A percentile compares a stretch with the other conserved stretches of the same genome.
phyloP scores from a whole-genome alignment of 768 basidiomycete species.

The Tricholoma terreum region DNA sequence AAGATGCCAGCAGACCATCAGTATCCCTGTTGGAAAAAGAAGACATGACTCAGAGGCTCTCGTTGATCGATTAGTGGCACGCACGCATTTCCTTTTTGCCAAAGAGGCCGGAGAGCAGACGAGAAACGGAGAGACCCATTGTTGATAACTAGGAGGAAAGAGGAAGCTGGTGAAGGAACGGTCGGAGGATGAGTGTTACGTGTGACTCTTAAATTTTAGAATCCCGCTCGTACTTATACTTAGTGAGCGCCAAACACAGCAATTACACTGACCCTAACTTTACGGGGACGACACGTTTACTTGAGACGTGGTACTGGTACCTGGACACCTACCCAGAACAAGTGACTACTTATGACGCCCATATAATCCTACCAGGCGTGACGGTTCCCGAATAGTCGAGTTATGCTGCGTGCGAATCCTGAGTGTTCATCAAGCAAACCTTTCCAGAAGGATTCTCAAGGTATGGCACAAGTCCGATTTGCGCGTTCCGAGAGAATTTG shows the following conservation, averaged over 20 bases:
- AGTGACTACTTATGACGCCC: not conserved
- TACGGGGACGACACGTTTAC: conserved; percentile 6
- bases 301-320: conserved; percentile 6
- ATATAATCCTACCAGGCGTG: not conserved
- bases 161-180: conserved; percentile 29
- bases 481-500: too few species aligned
- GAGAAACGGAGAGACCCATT: conserved; percentile 81
- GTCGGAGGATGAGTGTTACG: conserved; percentile 32
- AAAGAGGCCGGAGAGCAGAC: conserved; percentile 78
- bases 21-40: conserved; percentile 68
- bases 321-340: not conserved
- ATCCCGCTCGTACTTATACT: conserved; percentile 32
- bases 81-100: conserved; percentile 99
- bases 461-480: too few species aligned
- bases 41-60: conserved; percentile 28
- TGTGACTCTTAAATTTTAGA: conserved; percentile 42
- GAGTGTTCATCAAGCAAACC: too few species aligned
- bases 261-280: not conserved
- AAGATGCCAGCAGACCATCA: conserved; percentile 64
- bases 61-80: conserved; percentile 36
- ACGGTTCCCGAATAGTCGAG: too few species aligned
- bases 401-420: too few species aligned
- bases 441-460: too few species aligned
- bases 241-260: conserved; percentile 22
- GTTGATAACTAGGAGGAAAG: conserved; percentile 34